Evolutionary conservation across 768 basidiomycete species (phyloP).

Genomic region (Suillus hirtellus): DNA sequence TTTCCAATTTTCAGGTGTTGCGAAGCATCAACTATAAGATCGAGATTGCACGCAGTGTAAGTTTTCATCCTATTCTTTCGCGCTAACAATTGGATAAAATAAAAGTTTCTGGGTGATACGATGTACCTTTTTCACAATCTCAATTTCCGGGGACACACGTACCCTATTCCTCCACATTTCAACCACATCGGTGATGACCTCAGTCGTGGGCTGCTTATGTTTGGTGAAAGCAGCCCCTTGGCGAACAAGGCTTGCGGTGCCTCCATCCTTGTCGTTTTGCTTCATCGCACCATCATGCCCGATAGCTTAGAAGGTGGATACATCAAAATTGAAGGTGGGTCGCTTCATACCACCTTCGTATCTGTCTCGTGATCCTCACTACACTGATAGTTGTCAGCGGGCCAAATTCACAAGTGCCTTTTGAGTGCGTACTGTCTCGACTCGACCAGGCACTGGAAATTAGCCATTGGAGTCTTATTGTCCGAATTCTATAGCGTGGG

Average conservation of each 20-base stretch:
- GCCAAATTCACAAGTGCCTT: neutral
- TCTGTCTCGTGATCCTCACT: too few relatives aligned
- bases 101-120: conserved; percentile 79
- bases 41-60: conserved; percentile 89
- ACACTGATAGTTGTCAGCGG: too few relatives aligned
- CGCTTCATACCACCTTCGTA: neutral
- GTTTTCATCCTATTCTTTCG: conserved; percentile 28
- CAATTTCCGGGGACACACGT: conserved; percentile 96
- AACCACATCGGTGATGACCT: conserved; percentile 96
- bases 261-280: neutral
- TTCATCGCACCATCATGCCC: neutral
- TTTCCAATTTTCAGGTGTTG: neutral
- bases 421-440: neutral
- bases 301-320: neutral
- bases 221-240: conserved; percentile 79
- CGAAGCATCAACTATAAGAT: conserved; percentile 89
- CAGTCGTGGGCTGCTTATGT: conserved; percentile 81
- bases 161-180: conserved; percentile 94
- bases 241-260: conserved; percentile 81
- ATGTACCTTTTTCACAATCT: conserved; percentile 95
- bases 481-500: neutral
- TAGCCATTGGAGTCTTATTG: neutral
- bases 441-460: neutral
- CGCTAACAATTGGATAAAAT: conserved; percentile 7
- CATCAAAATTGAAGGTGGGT: neutral